Percentiles rank a stretch among this genome's conserved stretches.
Evolutionary conservation across 140 eudicot species (phyloP).

Genomic region (Eryngium alpinum): DNA sequence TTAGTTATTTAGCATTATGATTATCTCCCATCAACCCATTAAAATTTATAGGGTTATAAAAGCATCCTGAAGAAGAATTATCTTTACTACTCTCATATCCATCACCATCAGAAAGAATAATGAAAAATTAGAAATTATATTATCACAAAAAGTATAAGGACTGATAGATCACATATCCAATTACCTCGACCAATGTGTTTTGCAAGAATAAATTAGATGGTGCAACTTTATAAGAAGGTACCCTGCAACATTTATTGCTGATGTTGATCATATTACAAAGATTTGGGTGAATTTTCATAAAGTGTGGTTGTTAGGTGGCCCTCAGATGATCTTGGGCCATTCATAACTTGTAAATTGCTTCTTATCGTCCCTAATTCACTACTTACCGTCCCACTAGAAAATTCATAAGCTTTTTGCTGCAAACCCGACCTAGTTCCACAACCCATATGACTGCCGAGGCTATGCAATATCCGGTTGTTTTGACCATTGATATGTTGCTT

Average conservation of each 20-base stretch:
- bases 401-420: conserved; percentile 58
- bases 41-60: conserved; percentile 42
- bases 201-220: neutral
- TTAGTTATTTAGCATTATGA: conserved; percentile 39
- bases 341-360: conserved; percentile 37
- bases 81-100: conserved; percentile 42
- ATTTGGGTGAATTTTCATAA: conserved; percentile 48
- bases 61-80: conserved; percentile 54
- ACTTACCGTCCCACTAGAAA: conserved; percentile 48
- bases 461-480: conserved; percentile 70
- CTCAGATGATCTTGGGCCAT: conserved; percentile 62
- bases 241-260: conserved; percentile 60
- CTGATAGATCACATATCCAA: neutral
- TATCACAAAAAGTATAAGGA: neutral
- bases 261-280: conserved; percentile 59
- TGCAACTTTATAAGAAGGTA: conserved; percentile 12
- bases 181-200: neutral
- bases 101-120: conserved; percentile 36
- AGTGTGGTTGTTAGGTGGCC: conserved; percentile 38
- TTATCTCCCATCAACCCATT: conserved; percentile 38
- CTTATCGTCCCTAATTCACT: conserved; percentile 53
- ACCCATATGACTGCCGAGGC: conserved; percentile 70
- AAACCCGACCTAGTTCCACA: conserved; percentile 62
- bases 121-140: no score
- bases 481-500: conserved; percentile 66